Conservation (phyloP, 176 grass and related monocot genomes). For the Cenchrus americanus region DNA sequence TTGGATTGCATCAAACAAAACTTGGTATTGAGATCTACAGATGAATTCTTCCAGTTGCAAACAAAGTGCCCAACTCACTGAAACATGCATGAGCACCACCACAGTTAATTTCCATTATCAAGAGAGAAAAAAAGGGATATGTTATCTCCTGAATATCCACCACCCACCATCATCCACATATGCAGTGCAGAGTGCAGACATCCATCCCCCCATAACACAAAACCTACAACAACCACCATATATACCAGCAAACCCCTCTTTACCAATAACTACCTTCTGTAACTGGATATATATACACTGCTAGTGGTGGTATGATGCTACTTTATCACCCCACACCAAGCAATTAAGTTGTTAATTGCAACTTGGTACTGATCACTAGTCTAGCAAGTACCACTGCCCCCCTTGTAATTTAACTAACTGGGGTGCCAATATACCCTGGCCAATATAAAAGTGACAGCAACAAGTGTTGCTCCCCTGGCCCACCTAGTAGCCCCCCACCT, state of each 20-base stretch:
- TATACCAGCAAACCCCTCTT: not conserved
- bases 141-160: constrained; percentile 47
- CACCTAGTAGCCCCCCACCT: constrained; percentile 36
- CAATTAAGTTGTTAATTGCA: constrained; percentile 21
- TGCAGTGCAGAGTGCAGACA: not conserved
- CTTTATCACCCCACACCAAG: constrained; percentile 13
- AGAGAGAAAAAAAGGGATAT: constrained; percentile 9
- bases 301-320: constrained; percentile 5
- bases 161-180: constrained; percentile 14
- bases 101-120: constrained; percentile 6
- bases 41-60: not conserved
- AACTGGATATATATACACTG: not conserved
- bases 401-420: constrained; percentile 15
- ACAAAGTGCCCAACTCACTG: not conserved
- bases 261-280: constrained; percentile 24
- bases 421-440: constrained; percentile 33
- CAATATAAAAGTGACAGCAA: constrained; percentile 43
- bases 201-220: not conserved
- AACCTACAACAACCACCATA: constrained; percentile 5
- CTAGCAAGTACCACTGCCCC: not conserved
- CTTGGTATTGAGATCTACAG: not conserved
- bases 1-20: not conserved
- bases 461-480: constrained; percentile 45
- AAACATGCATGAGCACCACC: constrained; percentile 25
- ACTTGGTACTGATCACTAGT: not conserved